A percentile compares a stretch with the other conserved stretches of the same genome.
These are phyloP conservation scores for Ophiostoma montium DNA, from an alignment of 2,329 filamentous ascomycete species.

Conservation along the genomic window DNA sequence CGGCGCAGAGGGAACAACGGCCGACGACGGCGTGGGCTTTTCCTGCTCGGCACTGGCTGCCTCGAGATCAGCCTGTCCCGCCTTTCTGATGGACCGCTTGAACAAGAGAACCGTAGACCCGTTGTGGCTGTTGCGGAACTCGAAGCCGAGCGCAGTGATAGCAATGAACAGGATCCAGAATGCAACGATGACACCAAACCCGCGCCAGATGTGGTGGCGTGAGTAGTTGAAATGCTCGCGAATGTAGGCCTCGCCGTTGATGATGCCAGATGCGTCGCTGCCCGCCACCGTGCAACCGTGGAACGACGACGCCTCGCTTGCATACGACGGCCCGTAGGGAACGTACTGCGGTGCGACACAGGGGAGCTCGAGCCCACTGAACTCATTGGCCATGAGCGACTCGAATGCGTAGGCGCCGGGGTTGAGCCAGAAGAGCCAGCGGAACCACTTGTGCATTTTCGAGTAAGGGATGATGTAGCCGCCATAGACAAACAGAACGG, in stretches of 20 bases:
- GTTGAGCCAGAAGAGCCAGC: slow-evolving; percentile 73
- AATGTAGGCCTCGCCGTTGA: slow-evolving; percentile 47
- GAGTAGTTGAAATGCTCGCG: slow-evolving; percentile 40
- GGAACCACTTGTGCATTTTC: slow-evolving; percentile 68
- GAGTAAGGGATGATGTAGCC: slow-evolving; percentile 49
- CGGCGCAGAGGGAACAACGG: slow-evolving; percentile 21
- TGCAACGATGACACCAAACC: slow-evolving; percentile 53
- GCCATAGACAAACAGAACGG: slow-evolving; percentile 57
- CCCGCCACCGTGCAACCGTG: slow-evolving; percentile 48
- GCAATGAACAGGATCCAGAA: slow-evolving; percentile 47
- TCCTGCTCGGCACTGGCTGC: slow-evolving; percentile 44
- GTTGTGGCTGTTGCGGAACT: slow-evolving; percentile 56
- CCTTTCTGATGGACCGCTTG: slow-evolving; percentile 8
- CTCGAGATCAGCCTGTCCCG: slow-evolving; percentile 14
- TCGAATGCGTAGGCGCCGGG: slow-evolving; percentile 73
- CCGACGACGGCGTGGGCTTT: slow-evolving; percentile 44
- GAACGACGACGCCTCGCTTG: slow-evolving; percentile 22
- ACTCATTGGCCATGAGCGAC: slow-evolving; percentile 71
- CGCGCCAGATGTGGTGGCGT: slow-evolving; percentile 50
- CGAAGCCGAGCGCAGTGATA: slow-evolving; percentile 49
- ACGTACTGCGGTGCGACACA: slow-evolving; percentile 34
- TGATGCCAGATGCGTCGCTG: slow-evolving; percentile 30
- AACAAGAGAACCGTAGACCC: slow-evolving; percentile 20
- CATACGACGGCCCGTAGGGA: slow-evolving; percentile 22
- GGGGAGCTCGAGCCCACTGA: slow-evolving; percentile 45